phyloP scores from a whole-genome alignment of 768 basidiomycete species.

The Daedalea quercina region DNA sequence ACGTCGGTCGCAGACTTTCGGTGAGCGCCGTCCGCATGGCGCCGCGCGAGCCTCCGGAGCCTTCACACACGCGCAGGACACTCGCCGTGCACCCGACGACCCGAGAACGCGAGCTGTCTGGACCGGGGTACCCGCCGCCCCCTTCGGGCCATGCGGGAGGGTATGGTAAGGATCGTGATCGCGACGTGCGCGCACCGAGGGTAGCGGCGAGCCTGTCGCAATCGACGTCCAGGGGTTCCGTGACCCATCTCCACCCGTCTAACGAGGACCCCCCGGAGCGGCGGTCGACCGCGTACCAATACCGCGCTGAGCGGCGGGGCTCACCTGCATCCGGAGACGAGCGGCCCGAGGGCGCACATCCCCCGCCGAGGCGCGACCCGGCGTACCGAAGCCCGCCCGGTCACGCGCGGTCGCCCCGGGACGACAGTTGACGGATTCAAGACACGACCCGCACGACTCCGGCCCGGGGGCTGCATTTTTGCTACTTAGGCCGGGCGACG shows the following conservation, averaged over 20 bases:
- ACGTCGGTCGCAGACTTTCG: constrained; percentile 41
- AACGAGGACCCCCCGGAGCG: not conserved
- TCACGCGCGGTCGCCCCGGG: constrained; percentile 1
- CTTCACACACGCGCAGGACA: not conserved
- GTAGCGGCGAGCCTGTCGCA: not conserved
- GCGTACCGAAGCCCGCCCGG: not conserved
- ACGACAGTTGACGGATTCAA: not conserved
- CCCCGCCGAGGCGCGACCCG: not conserved
- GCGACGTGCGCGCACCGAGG: not conserved
- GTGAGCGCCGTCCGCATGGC: constrained; percentile 46
- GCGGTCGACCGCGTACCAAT: not conserved
- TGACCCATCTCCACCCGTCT: not conserved
- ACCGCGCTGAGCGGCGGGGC: not conserved
- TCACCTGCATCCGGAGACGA: constrained; percentile 1
- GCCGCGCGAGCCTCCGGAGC: constrained; percentile 18
- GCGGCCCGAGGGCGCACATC: not conserved
- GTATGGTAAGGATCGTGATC: not conserved
- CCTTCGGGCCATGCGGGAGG: not conserved
- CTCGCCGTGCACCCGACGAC: not conserved
- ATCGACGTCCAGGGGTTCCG: not conserved
- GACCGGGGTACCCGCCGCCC: not conserved
- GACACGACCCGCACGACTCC: no score
- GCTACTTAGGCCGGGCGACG: no score
- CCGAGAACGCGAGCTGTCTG: not conserved
- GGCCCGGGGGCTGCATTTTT: no score